Evolutionary conservation across 257 asterid species (phyloP).

Genomic region (Thymus mandschuricus): DNA sequence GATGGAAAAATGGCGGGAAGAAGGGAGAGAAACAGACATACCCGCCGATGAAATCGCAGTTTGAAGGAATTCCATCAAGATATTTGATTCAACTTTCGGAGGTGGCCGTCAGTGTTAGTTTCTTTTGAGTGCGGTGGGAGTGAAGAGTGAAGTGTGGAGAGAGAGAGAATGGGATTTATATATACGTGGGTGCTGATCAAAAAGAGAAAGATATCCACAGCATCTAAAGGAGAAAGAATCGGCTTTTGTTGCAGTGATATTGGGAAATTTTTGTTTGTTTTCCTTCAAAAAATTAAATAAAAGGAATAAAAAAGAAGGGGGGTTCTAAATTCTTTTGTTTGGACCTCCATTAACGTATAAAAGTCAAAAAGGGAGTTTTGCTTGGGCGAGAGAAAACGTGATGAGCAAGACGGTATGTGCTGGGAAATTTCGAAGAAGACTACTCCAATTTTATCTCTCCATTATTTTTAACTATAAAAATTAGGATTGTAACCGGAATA

Average conservation of each 20-base stretch:
- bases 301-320: too few species aligned
- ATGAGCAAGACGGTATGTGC: neutral
- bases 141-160: neutral
- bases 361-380: neutral
- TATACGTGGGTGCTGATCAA: neutral
- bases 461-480: too few species aligned
- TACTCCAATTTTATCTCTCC: too few species aligned
- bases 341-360: neutral
- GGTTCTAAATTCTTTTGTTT: neutral
- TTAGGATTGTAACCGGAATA: too few species aligned
- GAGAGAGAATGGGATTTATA: neutral
- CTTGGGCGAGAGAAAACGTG: neutral
- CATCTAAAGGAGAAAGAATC: neutral
- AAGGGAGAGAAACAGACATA: constrained; percentile 35
- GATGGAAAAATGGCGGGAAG: constrained; percentile 28
- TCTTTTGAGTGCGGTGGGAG: neutral
- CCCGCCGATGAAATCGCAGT: constrained; percentile 11
- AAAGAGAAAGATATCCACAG: neutral
- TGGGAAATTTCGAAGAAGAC: neutral
- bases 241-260: neutral
- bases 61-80: too few species aligned
- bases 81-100: too few species aligned
- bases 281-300: neutral
- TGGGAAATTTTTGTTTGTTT: neutral
- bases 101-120: neutral